These are phyloP conservation scores for Xylaria intraflava DNA, from an alignment of 495 filamentous ascomycete species.

Conservation along the genomic window DNA sequence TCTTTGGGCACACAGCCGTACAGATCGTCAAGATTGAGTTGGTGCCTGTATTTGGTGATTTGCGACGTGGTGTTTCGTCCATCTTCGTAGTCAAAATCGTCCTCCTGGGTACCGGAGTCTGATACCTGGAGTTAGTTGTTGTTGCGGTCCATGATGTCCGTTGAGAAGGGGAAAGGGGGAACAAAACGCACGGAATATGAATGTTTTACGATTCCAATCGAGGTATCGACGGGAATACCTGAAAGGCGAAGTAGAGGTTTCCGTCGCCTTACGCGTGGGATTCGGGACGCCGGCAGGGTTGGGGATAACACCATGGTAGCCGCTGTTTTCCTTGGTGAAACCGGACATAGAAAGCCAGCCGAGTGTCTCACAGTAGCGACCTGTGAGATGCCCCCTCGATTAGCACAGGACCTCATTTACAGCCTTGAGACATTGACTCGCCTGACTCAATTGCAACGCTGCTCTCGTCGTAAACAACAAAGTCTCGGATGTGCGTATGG, in stretches of 20 bases:
- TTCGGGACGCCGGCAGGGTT: slow-evolving; percentile 38
- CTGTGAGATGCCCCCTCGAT: background rate
- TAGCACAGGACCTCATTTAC: background rate
- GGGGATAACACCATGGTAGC: slow-evolving; percentile 17
- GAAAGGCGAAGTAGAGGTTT: slow-evolving; percentile 25
- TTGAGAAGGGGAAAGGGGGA: background rate
- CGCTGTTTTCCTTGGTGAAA: slow-evolving; percentile 35
- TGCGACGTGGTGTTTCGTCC: slow-evolving; percentile 58
- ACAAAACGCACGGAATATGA: slow-evolving; percentile 48
- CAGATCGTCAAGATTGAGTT: slow-evolving; percentile 54
- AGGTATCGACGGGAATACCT: slow-evolving; percentile 69
- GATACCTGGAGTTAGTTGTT: background rate
- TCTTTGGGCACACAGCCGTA: slow-evolving; percentile 67
- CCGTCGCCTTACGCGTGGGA: slow-evolving; percentile 36
- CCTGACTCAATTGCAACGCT: slow-evolving; percentile 68
- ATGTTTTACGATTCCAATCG: slow-evolving; percentile 77
- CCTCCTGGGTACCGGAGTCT: slow-evolving; percentile 48
- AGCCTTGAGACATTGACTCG: slow-evolving; percentile 6
- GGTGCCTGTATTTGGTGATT: slow-evolving; percentile 56
- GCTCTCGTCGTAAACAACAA: slow-evolving; percentile 61
- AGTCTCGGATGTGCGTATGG: slow-evolving; percentile 77
- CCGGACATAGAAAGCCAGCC: slow-evolving; percentile 77
- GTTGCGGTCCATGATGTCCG: background rate
- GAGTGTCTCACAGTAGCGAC: slow-evolving; percentile 82
- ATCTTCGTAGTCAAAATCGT: slow-evolving; percentile 59